Evolutionary conservation across 2,329 filamentous ascomycete genomes (phyloP).

Genomic region (Claviceps digitariae): DNA sequence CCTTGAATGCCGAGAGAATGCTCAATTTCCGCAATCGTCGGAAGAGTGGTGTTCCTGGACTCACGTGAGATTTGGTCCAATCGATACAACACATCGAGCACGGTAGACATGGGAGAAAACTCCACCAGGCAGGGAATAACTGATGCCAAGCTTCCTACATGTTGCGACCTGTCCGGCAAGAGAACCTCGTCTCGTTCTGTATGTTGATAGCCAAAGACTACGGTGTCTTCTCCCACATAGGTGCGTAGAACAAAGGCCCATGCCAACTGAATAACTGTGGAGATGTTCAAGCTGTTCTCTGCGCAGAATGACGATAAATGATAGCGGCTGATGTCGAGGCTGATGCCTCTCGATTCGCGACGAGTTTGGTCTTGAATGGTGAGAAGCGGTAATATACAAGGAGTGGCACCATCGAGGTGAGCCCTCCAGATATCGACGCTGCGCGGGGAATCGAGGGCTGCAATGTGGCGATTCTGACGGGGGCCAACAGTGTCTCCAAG

Average conservation of each 20-base stretch:
- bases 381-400: constrained; percentile 34
- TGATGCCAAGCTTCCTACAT: constrained; percentile 34
- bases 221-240: constrained; percentile 37
- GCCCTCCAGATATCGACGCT: constrained; percentile 34
- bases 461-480: constrained; percentile 15
- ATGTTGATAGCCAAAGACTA: constrained; percentile 41
- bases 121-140: constrained; percentile 21
- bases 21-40: constrained; percentile 32
- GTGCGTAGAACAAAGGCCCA: constrained; percentile 44
- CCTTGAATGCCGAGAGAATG: constrained; percentile 30
- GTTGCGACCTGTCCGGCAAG: constrained; percentile 25
- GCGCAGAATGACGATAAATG: constrained; percentile 30
- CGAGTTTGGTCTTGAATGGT: constrained; percentile 11
- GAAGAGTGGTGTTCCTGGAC: constrained; percentile 25
- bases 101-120: constrained; percentile 17
- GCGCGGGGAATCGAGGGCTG: constrained; percentile 14
- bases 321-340: constrained; percentile 26
- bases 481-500: constrained; percentile 11
- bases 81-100: constrained; percentile 20
- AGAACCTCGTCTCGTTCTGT: constrained; percentile 30
- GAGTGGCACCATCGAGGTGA: constrained; percentile 21
- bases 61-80: constrained; percentile 16
- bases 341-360: constrained; percentile 24
- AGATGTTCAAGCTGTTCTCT: constrained; percentile 26
- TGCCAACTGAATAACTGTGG: constrained; percentile 41